phyloP scores from a whole-genome alignment of 805 yeast species.

The Candida silvatica region DNA sequence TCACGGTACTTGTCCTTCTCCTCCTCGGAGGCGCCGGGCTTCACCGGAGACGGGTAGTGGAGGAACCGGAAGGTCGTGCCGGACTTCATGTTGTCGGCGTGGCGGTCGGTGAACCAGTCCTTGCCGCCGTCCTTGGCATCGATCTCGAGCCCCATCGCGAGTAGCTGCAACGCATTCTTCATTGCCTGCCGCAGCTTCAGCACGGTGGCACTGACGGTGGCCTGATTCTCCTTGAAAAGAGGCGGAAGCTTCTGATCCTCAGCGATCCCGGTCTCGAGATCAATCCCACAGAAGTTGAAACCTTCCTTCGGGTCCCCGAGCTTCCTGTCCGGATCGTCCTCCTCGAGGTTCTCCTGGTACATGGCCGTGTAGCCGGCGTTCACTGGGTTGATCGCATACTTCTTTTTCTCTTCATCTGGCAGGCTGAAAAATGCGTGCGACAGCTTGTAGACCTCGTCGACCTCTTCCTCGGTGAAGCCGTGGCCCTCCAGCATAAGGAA shows the following conservation, averaged over 20 bases:
- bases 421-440: slow-evolving; percentile 23
- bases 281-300: slow-evolving; percentile 53
- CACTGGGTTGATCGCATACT: slow-evolving; percentile 39
- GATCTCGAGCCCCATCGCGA: slow-evolving; percentile 57
- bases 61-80: slow-evolving; percentile 65
- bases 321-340: slow-evolving; percentile 23
- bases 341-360: slow-evolving; percentile 35
- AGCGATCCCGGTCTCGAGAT: slow-evolving; percentile 39
- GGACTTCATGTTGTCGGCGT: slow-evolving; percentile 37
- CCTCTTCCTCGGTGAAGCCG: slow-evolving; percentile 36
- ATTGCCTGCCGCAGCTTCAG: slow-evolving; percentile 43
- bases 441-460: slow-evolving; percentile 17
- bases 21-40: slow-evolving; percentile 34
- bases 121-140: slow-evolving; percentile 43
- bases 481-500: slow-evolving; percentile 46
- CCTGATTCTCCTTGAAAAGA: slow-evolving; percentile 35
- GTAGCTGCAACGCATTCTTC: slow-evolving; percentile 38
- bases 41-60: slow-evolving; percentile 56
- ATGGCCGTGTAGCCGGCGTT: slow-evolving; percentile 37
- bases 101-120: slow-evolving; percentile 59
- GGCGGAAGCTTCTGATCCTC: slow-evolving; percentile 37
- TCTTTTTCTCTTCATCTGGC: slow-evolving; percentile 41
- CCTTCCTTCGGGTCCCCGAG: slow-evolving; percentile 45
- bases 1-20: slow-evolving; percentile 32
- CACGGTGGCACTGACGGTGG: slow-evolving; percentile 29